Base-by-base conservation (phyloP, 306 rosid species). In the Quercus agrifolia region DNA sequence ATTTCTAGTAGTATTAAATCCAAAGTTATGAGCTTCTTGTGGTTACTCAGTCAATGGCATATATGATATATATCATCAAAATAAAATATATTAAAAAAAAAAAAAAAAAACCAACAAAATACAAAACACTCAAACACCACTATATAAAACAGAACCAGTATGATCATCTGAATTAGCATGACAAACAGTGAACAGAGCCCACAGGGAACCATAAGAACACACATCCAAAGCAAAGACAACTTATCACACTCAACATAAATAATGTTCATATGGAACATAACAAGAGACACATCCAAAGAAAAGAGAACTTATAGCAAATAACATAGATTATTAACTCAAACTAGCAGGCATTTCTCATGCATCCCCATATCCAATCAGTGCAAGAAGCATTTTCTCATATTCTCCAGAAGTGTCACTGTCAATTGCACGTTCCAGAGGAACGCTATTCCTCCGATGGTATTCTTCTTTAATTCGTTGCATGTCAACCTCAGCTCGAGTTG, bases 401-500 rank as follows among this genome's bases (percentile, higher is more conserved):
- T 93, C 99, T 27, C 97, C 98, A 18, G 85, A 76, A 58, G 96
- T 87, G 83, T 95, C 99, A 1, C 87, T 85, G 73, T 77, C 83
- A 41, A 93, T 87, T 25, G 93, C 96, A 4, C 46, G 58, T 71
- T 84, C 91, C 80, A 95, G 86, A 74, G 94, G 94, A 81, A 88
- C 17, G 77, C 92, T 93, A 79, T 89, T 95, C 80, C 99, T 88
- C 74, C 87, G 88, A 73, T 87, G 92, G 79, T 90, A 91, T 74
- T 91, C 98, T 74, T 95, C 97, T 12, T 84, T 89, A 62, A 95
- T 90, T 54, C 93, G 86, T 56, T 82, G 74, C 93, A 95, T 56
- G 80, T 95, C 98, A 74, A 91, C 80, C 88, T 95, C 99, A 5
- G 98, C 96, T 80, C 98, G 84, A 74, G 96, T 90, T 56, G 96